phyloP scores from a whole-genome alignment of 1,284 basidiomycete genomes.

The Marasmius sp. region DNA sequence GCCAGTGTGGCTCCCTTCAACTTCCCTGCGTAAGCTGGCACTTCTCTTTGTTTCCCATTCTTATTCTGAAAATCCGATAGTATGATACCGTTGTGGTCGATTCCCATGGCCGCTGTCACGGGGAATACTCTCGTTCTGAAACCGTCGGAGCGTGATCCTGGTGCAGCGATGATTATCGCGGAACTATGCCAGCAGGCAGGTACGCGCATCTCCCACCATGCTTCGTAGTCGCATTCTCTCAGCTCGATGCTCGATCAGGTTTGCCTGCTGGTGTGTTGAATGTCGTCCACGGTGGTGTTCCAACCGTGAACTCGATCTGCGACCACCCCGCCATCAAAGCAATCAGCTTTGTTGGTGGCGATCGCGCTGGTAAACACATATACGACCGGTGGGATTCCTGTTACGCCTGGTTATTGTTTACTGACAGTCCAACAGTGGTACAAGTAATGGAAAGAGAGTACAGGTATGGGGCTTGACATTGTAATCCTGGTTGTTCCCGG shows the following conservation, averaged over 20 bases:
- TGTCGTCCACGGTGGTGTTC: slow-evolving; percentile 86
- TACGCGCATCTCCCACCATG: slow-evolving; percentile 20
- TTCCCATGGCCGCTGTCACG: slow-evolving; percentile 85
- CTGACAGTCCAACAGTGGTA: slow-evolving; percentile 52
- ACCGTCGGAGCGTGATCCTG: slow-evolving; percentile 95
- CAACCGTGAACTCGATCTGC: slow-evolving; percentile 93
- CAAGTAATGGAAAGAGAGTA: slow-evolving; percentile 88
- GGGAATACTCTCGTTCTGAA: slow-evolving; percentile 96
- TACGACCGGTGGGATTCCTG: slow-evolving; percentile 67
- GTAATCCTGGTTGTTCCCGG: not conserved
- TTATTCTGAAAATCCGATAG: slow-evolving; percentile 37
- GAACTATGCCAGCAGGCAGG: slow-evolving; percentile 89
- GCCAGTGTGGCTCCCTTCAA: slow-evolving; percentile 88
- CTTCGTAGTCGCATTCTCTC: slow-evolving; percentile 12
- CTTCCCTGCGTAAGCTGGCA: slow-evolving; percentile 75
- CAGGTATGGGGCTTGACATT: slow-evolving; percentile 47
- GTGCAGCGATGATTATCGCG: slow-evolving; percentile 96
- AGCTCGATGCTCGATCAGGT: slow-evolving; percentile 49
- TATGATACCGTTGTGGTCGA: slow-evolving; percentile 97
- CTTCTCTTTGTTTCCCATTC: slow-evolving; percentile 3
- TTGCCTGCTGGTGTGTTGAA: slow-evolving; percentile 82
- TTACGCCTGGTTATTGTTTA: not conserved
- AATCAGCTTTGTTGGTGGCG: slow-evolving; percentile 97
- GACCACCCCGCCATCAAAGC: slow-evolving; percentile 91
- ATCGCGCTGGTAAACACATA: slow-evolving; percentile 92